Evolutionary conservation across 495 filamentous ascomycete species (phyloP), one percentile per base, ranked within the genome.

Genomic region (Glonium stellatum): DNA sequence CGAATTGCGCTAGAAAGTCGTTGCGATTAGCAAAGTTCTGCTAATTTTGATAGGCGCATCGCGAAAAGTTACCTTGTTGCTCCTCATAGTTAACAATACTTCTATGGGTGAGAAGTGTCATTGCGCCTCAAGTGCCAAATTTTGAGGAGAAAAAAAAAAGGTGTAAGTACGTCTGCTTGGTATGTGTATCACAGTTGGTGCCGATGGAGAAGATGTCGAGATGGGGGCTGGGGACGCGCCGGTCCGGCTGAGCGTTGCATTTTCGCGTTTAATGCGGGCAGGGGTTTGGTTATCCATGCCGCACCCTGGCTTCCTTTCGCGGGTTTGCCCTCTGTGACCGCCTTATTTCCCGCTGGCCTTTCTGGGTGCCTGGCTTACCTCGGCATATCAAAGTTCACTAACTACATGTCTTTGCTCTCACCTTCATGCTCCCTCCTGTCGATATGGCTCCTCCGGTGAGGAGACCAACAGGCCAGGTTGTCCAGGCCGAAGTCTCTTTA

Each of bases 31-130:
- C 34, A 22, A 19, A 34, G 21, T 58, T 23, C 27, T 21, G 11
- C 9, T 23, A 37, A 4, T 27, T 44, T 58, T 35, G 25, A 51
- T 13, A 48, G 39, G 48, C 48, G 48, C 48, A 51, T 50, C 19
- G 12, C n/a, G 27, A 15, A 1, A 34, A 74, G 81, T 58, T 70
- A 89, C 89, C 72, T 76, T 90, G 84, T 72, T 98, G 93, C 53
- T 82, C 83, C 68, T 81, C 80, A 74, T 97, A 98, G 70, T 96
- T 84, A 61, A 96, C 90, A 31, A 86, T 84, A 57, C 82, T 76
- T 65, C 75, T 80, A 70, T 85, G 87, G 60, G 85, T 83, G 56
- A 88, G 80, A 62, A 96, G 84, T 78, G 90, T 83, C 91, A 96
- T 95, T 71, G 68, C 72, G 67, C 52, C 50, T 46, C 36, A 19